phyloP scores from a whole-genome alignment of 768 basidiomycete species.

The Xerocomus brunneocitrinus region DNA sequence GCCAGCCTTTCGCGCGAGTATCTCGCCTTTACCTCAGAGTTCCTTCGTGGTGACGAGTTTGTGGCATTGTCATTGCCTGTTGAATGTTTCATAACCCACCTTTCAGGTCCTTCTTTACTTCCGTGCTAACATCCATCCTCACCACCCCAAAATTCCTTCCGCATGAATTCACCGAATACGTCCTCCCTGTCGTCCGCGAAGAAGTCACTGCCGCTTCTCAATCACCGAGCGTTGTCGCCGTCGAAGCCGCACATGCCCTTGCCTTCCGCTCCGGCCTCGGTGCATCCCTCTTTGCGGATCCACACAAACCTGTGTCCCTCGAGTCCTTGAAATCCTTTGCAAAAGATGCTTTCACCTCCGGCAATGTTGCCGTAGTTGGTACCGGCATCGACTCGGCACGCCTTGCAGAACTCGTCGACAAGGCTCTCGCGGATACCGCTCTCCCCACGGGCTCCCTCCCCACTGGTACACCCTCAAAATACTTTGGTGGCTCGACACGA shows the following conservation, averaged over 20 bases:
- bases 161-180: constrained; percentile 73
- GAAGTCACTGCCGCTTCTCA: constrained; percentile 60
- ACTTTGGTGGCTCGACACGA: constrained; percentile 87
- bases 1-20: constrained; percentile 83
- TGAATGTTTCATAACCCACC: not conserved
- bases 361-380: constrained; percentile 82
- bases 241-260: constrained; percentile 84
- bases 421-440: constrained; percentile 47
- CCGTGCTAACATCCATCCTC: constrained; percentile 80
- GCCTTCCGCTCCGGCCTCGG: constrained; percentile 96
- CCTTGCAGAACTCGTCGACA: constrained; percentile 68
- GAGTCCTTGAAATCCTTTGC: constrained; percentile 75
- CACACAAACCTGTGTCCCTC: constrained; percentile 56
- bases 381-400: constrained; percentile 74
- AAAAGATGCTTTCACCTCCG: constrained; percentile 64
- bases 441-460: constrained; percentile 35
- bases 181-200: constrained; percentile 62
- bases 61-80: constrained; percentile 33
- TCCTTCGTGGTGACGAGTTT: constrained; percentile 93
- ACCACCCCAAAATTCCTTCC: constrained; percentile 78
- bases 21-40: constrained; percentile 90
- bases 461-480: constrained; percentile 33
- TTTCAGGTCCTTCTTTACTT: constrained; percentile 80
- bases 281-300: constrained; percentile 80
- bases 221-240: constrained; percentile 62